phyloP scores from a whole-genome alignment of 2,329 filamentous ascomycete genomes.

The Pochonia chlamydosporia region DNA sequence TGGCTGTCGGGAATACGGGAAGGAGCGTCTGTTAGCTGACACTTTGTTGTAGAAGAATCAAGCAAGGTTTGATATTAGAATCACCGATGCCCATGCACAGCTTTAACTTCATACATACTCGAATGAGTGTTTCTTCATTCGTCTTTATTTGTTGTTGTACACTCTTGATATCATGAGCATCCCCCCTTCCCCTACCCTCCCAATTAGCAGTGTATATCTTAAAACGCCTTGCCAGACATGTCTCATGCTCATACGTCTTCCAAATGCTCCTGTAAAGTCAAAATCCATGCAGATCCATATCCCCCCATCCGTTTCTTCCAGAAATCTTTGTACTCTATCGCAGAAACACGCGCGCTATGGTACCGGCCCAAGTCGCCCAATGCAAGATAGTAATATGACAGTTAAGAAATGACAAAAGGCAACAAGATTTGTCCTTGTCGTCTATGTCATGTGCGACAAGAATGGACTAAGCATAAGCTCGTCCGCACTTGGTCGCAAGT shows the following conservation, averaged over 20 bases:
- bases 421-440: background rate
- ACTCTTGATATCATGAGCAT: constrained; percentile 8
- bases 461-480: constrained; percentile 83
- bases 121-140: constrained; percentile 4
- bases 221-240: background rate
- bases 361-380: constrained; percentile 10
- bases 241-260: background rate
- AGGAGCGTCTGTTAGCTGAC: too few species aligned
- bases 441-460: constrained; percentile 60
- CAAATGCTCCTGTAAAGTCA: background rate
- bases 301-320: background rate
- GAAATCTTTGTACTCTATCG: background rate
- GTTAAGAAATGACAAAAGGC: background rate
- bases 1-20: too few species aligned
- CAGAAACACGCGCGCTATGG: constrained; percentile 2
- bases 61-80: too few species aligned
- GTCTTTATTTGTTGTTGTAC: constrained; percentile 9
- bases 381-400: background rate
- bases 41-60: too few species aligned
- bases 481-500: constrained; percentile 84
- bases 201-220: background rate
- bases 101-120: background rate
- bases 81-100: background rate
- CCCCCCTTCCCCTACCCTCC: background rate
- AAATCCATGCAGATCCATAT: constrained; percentile 1